phyloP scores from a whole-genome alignment of 768 basidiomycete genomes.

The Boletus sensibilis region DNA sequence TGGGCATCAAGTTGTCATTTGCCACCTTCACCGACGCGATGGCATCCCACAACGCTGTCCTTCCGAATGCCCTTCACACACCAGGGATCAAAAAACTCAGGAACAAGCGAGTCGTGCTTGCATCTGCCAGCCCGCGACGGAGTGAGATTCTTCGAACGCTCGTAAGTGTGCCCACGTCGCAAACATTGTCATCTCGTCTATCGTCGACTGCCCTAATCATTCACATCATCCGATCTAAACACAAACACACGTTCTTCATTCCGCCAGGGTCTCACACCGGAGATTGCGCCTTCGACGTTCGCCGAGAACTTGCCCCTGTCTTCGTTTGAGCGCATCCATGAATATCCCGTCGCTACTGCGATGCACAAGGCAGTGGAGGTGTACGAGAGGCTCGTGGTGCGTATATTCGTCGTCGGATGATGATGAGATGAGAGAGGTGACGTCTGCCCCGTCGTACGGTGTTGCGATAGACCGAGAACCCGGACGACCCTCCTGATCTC shows the following conservation, averaged over 20 bases:
- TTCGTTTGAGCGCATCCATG: slow-evolving; percentile 67
- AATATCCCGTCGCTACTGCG: slow-evolving; percentile 76
- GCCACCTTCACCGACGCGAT: not conserved
- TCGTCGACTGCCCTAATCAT: not conserved
- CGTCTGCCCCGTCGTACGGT: not conserved
- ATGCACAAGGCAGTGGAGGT: slow-evolving; percentile 83
- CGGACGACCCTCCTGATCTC: slow-evolving; percentile 73
- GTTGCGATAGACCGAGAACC: slow-evolving; percentile 42
- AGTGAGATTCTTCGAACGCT: slow-evolving; percentile 77
- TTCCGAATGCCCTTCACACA: slow-evolving; percentile 61
- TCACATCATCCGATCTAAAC: not conserved
- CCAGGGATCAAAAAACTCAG: slow-evolving; percentile 64
- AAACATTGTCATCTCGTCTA: not conserved
- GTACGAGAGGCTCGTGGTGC: slow-evolving; percentile 75
- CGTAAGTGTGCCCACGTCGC: slow-evolving; percentile 42
- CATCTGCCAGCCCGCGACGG: slow-evolving; percentile 83
- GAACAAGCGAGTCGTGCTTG: slow-evolving; percentile 78
- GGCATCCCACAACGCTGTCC: slow-evolving; percentile 46
- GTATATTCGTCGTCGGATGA: slow-evolving; percentile 15
- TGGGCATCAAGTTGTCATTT: not conserved
- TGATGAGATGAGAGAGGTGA: not conserved
- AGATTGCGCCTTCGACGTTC: slow-evolving; percentile 76
- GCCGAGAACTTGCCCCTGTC: slow-evolving; percentile 69
- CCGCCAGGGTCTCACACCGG: slow-evolving; percentile 58
- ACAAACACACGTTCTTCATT: not conserved